phyloP scores from a whole-genome alignment of 2,329 filamentous ascomycete genomes.

The Xylariaceae sp. region DNA sequence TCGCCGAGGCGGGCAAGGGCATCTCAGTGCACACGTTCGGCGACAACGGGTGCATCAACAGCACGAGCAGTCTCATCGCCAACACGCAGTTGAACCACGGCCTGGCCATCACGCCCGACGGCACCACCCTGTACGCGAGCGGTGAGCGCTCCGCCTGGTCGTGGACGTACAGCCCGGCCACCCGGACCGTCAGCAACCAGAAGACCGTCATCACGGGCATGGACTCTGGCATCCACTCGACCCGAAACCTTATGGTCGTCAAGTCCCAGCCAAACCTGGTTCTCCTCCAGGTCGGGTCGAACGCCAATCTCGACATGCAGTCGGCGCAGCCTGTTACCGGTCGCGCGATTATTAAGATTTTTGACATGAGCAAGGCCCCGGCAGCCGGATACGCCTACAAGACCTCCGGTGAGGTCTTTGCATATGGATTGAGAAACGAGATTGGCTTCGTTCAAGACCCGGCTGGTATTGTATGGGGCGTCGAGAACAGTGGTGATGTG shows the following conservation, averaged over 20 bases:
- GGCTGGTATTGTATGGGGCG: conserved; percentile 51
- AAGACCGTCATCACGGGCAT: conserved; percentile 49
- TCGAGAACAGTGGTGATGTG: conserved; percentile 32
- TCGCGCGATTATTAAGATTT: conserved; percentile 51
- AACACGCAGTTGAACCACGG: conserved; percentile 49
- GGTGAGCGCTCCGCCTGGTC: conserved; percentile 54
- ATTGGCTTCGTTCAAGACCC: conserved; percentile 64
- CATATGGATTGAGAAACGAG: conserved; percentile 63
- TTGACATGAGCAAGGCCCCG: conserved; percentile 47
- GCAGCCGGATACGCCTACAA: conserved; percentile 48
- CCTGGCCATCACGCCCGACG: conserved; percentile 48
- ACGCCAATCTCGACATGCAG: conserved; percentile 48
- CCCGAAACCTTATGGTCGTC: conserved; percentile 47
- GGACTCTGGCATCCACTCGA: conserved; percentile 49
- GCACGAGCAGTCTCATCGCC: conserved; percentile 46
- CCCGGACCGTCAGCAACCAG: conserved; percentile 53
- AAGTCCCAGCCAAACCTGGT: conserved; percentile 46
- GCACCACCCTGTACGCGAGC: conserved; percentile 49
- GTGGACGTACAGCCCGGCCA: conserved; percentile 62
- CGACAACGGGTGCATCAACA: conserved; percentile 48
- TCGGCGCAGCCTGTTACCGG: conserved; percentile 44
- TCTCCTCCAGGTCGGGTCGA: conserved; percentile 49
- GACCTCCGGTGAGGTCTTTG: conserved; percentile 48
- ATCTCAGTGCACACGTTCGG: conserved; percentile 51
- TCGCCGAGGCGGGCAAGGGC: conserved; percentile 46